phyloP scores from a whole-genome alignment of 2,329 filamentous ascomycete species.

The Penicillium sp. region DNA sequence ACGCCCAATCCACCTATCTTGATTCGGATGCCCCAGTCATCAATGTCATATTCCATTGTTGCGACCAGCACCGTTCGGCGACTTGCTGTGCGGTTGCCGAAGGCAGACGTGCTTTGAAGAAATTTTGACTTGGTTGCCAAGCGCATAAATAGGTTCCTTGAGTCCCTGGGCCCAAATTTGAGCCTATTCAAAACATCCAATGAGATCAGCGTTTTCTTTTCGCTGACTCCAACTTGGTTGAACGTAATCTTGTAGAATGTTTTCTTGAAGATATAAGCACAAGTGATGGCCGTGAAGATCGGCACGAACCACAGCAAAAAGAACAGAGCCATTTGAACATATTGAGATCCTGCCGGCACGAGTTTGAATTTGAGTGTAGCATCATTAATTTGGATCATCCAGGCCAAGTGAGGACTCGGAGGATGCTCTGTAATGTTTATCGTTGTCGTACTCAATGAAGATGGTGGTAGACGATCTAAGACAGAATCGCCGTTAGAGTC shows the following conservation, averaged over 20 bases:
- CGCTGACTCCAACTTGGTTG: conserved; percentile 61
- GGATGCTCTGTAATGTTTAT: conserved; percentile 65
- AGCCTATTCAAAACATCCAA: conserved; percentile 41
- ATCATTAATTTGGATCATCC: conserved; percentile 61
- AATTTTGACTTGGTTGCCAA: conserved; percentile 42
- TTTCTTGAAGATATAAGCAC: conserved; percentile 62
- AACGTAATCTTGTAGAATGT: conserved; percentile 68
- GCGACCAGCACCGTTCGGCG: conserved; percentile 66
- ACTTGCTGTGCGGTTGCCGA: conserved; percentile 36
- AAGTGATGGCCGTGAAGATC: conserved; percentile 53
- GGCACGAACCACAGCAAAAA: conserved; percentile 60
- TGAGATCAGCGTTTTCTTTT: conserved; percentile 51
- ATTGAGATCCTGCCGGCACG: conserved; percentile 58
- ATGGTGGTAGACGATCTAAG: conserved; percentile 65
- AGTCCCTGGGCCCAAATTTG: conserved; percentile 35
- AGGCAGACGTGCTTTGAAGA: conserved; percentile 41
- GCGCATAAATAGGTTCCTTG: conserved; percentile 39
- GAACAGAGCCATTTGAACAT: conserved; percentile 59
- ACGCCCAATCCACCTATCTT: conserved; percentile 73
- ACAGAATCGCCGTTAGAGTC: conserved; percentile 65
- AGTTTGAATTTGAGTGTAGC: conserved; percentile 57
- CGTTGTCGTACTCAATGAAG: conserved; percentile 58
- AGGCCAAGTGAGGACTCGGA: conserved; percentile 59
- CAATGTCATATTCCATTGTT: conserved; percentile 74
- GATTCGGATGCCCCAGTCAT: conserved; percentile 72